These are phyloP conservation scores for Quercus bicolor DNA, from an alignment of 306 rosid species.

Conservation along the genomic window DNA sequence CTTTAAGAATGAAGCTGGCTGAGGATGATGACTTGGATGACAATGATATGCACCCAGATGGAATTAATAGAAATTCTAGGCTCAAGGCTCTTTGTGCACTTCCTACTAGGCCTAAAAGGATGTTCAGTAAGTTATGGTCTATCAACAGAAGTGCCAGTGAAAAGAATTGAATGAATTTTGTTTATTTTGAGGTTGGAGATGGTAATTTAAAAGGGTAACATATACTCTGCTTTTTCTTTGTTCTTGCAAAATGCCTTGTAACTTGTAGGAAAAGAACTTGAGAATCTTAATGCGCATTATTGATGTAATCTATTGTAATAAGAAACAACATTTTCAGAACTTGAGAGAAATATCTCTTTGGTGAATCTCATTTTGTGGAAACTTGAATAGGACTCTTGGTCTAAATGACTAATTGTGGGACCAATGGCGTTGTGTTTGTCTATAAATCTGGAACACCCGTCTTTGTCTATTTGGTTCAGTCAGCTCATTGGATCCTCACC, in stretches of 20 bases:
- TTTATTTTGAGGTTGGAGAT: slow-evolving; percentile 28
- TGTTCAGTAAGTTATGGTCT: slow-evolving; percentile 89
- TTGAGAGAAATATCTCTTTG: slow-evolving; percentile 39
- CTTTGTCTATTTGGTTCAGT: slow-evolving; percentile 40
- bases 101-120: slow-evolving; percentile 80
- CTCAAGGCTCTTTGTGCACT: slow-evolving; percentile 61
- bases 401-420: slow-evolving; percentile 63
- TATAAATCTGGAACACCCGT: slow-evolving; percentile 51
- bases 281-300: slow-evolving; percentile 66
- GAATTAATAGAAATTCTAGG: slow-evolving; percentile 53
- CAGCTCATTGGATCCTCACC: slow-evolving; percentile 42
- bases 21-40: slow-evolving; percentile 76
- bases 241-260: slow-evolving; percentile 35
- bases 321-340: slow-evolving; percentile 47
- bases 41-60: slow-evolving; percentile 42
- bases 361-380: slow-evolving; percentile 36
- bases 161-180: slow-evolving; percentile 63
- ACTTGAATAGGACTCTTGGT: slow-evolving; percentile 45
- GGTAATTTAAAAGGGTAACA: slow-evolving; percentile 48
- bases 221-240: slow-evolving; percentile 35
- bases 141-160: slow-evolving; percentile 60
- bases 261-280: slow-evolving; percentile 48
- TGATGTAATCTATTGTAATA: slow-evolving; percentile 67
- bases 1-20: slow-evolving; percentile 88
- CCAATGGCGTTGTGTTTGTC: slow-evolving; percentile 53